Evolutionary conservation across 768 basidiomycete genomes (phyloP), one percentile per base, ranked within the genome.

Genomic region (Termitomyces bulborhizus): DNA sequence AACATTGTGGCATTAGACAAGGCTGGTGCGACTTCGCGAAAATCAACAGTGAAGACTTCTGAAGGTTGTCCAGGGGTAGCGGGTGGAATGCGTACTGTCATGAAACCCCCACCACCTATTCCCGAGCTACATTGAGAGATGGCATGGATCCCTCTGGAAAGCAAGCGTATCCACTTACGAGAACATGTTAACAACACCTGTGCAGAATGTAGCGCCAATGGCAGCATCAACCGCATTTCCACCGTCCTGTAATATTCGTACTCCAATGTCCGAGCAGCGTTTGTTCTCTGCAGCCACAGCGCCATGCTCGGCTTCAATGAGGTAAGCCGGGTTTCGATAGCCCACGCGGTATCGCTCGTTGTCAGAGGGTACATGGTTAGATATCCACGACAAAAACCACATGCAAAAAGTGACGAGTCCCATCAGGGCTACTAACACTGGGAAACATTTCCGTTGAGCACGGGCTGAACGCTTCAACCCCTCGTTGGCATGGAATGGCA

Each of bases 211-310:
- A 0, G 89, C 79, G 21, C 84, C 81, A 52, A 98, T 83, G 0
- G 84, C 88, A 0, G 96, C 86, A 60, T 98, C 96, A 15, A 96
- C 83, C 0, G 95, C 94, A 63, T 90, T 95, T 16, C 96, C 96
- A 27, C 93, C 94, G 7, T 83, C 80, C 71, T 83, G 85, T 55
- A 96, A 62, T 8, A 85, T 74, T 4, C 82, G 72, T 1, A 97
- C 82, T 3, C 95, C 96, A 46, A 97, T 84, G 42, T 88, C 71
- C 8, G 93, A 95, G 68, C 96, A 98, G 18, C 84, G 71, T 60
- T 81, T 77, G 68, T 94, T 93, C 73, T 98, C 95, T 27, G 86
- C 79, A 4, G 96, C 93, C 16, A 98, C 94, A 0, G 93, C 96
- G 4, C 90, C 96, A 59, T 86, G 71, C 32, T 76, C 73, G 0